A percentile compares a stretch with the other conserved stretches of the same genome.
Conservation (phyloP, 1,139 yeast genomes). For the Hemisphaericaspora xylanilytica region DNA sequence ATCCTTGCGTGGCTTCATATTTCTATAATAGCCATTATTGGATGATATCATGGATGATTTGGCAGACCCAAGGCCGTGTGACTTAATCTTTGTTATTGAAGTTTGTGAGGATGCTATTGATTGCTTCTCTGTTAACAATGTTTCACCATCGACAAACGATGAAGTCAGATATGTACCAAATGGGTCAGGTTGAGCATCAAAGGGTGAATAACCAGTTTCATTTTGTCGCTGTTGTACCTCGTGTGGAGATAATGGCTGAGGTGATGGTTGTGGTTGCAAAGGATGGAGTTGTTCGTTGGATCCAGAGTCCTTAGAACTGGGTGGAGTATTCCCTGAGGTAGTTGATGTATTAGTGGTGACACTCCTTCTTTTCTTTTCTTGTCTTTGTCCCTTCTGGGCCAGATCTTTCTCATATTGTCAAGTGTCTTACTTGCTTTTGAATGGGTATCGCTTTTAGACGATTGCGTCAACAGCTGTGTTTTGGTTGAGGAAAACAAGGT, state of each 20-base stretch:
- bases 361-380: constrained; percentile 17
- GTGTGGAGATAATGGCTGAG: no score
- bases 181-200: background rate
- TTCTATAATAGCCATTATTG: background rate
- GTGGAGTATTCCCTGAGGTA: no score
- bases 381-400: constrained; percentile 20
- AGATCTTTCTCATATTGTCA: constrained; percentile 20
- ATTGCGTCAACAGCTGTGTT: background rate
- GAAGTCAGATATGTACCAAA: background rate
- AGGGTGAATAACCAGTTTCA: background rate
- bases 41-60: background rate
- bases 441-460: background rate
- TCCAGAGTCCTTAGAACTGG: no score
- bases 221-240: background rate
- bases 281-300: no score
- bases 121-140: background rate
- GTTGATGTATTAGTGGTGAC: constrained; percentile 1
- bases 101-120: background rate
- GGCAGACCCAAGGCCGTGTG: background rate
- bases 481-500: background rate
- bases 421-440: background rate
- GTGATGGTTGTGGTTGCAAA: no score
- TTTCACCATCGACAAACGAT: background rate
- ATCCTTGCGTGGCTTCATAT: constrained; percentile 1
- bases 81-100: background rate